Conservation (phyloP, 2,329 filamentous ascomycete species). For the Ceratocystis albifundus region DNA sequence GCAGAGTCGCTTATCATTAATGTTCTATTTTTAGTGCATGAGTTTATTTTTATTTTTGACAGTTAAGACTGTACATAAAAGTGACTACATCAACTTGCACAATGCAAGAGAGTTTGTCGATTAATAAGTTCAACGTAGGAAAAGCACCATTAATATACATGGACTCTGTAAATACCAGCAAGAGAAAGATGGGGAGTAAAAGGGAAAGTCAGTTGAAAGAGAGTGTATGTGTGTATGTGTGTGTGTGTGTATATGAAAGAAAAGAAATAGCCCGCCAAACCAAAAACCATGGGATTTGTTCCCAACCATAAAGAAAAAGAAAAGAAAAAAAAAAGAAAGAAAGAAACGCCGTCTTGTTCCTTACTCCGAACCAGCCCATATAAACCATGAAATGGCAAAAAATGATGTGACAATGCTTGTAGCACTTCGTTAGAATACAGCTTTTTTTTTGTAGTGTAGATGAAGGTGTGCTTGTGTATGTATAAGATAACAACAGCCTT, state of each 20-base stretch:
- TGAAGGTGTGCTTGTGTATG: slow-evolving; percentile 7
- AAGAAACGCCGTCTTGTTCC: slow-evolving; percentile 4
- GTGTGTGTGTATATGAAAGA: neutral
- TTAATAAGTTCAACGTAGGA: neutral
- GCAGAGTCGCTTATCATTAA: neutral
- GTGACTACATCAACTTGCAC: neutral
- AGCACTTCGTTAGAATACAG: neutral
- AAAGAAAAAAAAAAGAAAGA: slow-evolving; percentile 1
- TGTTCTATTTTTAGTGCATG: neutral
- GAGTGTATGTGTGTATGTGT: neutral
- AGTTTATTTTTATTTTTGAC: slow-evolving; percentile 11
- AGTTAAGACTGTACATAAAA: neutral
- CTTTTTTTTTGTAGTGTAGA: slow-evolving; percentile 12
- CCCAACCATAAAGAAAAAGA: neutral
- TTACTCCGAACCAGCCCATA: neutral
- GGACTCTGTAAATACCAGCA: neutral
- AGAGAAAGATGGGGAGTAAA: neutral
- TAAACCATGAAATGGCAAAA: neutral
- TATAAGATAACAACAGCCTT: neutral
- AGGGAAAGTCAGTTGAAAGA: neutral
- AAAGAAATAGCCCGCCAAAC: neutral
- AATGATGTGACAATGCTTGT: neutral
- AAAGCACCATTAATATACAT: slow-evolving; percentile 8
- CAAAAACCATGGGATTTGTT: neutral
- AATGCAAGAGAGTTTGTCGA: neutral